A percentile compares a stretch with the other conserved stretches of the same genome.
phyloP scores from a whole-genome alignment of 176 grass and related monocot genomes.

The Tuctoria greenei region DNA sequence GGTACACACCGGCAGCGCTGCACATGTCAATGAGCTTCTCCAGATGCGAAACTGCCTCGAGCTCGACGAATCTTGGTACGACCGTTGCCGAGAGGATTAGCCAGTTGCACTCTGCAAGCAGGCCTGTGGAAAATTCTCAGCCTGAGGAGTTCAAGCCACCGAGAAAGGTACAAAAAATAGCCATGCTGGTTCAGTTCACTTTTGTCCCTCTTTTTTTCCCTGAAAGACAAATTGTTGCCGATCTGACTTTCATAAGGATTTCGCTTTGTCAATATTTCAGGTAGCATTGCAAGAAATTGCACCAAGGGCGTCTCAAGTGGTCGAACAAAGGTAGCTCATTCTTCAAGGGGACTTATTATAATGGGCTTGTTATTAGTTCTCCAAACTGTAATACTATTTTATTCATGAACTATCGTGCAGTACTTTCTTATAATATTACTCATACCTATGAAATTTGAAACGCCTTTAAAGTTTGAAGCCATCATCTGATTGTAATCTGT shows the following conservation, averaged over 20 bases:
- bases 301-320: constrained; percentile 11
- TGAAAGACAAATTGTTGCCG: not conserved
- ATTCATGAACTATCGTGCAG: not conserved
- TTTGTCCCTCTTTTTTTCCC: not conserved
- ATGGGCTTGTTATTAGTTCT: not conserved
- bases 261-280: constrained; percentile 33
- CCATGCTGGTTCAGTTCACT: not conserved
- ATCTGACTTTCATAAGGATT: constrained; percentile 3
- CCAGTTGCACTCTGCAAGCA: constrained; percentile 50
- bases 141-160: constrained; percentile 28
- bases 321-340: constrained; percentile 38
- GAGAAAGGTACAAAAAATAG: constrained; percentile 33
- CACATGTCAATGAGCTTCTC: constrained; percentile 32
- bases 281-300: not conserved
- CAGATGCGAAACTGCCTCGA: constrained; percentile 41
- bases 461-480: not conserved
- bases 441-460: not conserved
- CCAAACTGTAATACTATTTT: not conserved
- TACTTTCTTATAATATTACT: no score
- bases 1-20: constrained; percentile 23
- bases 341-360: not conserved
- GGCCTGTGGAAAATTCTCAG: constrained; percentile 6
- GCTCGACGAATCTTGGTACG: constrained; percentile 23
- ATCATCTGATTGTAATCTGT: constrained; percentile 4
- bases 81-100: constrained; percentile 47